Percentiles rank a stretch among this genome's conserved stretches.
Conservation (phyloP, 768 basidiomycete genomes). For the Lactarius vividus region DNA sequence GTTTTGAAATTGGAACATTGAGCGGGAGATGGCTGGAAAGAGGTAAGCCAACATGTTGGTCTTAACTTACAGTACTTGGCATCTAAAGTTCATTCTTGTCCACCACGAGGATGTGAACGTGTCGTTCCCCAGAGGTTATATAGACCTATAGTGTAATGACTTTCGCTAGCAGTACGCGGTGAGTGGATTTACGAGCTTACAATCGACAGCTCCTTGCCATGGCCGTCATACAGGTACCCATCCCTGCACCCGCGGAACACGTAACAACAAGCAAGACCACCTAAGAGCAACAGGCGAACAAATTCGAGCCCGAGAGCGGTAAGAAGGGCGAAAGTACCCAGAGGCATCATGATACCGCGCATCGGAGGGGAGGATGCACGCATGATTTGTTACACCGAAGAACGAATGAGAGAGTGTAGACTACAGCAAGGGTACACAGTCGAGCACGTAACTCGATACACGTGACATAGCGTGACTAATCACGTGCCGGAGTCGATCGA, state of each 20-base stretch:
- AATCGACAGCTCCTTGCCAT: background rate
- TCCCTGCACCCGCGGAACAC: background rate
- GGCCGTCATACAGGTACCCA: background rate
- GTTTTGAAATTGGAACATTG: background rate
- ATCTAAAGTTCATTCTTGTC: conserved; percentile 38
- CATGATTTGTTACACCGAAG: conserved; percentile 1
- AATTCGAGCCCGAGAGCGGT: background rate
- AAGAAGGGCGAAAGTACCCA: background rate
- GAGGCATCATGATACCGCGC: background rate
- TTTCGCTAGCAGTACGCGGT: conserved; percentile 59
- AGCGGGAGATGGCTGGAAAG: too few relatives aligned
- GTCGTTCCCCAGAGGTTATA: conserved; percentile 68
- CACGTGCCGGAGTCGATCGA: background rate
- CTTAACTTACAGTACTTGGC: background rate
- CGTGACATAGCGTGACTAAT: background rate
- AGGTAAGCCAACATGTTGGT: background rate
- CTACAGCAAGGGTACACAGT: too few relatives aligned
- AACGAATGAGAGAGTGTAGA: background rate
- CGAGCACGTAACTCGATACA: background rate
- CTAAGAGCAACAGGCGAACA: conserved; percentile 6
- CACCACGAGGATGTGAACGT: conserved; percentile 52
- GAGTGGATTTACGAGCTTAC: conserved; percentile 42
- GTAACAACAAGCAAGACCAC: background rate
- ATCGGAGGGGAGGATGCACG: background rate
- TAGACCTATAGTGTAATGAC: conserved; percentile 44